Evolutionary conservation across 2,329 filamentous ascomycete genomes (phyloP).

Genomic region (Phialophora expanda): DNA sequence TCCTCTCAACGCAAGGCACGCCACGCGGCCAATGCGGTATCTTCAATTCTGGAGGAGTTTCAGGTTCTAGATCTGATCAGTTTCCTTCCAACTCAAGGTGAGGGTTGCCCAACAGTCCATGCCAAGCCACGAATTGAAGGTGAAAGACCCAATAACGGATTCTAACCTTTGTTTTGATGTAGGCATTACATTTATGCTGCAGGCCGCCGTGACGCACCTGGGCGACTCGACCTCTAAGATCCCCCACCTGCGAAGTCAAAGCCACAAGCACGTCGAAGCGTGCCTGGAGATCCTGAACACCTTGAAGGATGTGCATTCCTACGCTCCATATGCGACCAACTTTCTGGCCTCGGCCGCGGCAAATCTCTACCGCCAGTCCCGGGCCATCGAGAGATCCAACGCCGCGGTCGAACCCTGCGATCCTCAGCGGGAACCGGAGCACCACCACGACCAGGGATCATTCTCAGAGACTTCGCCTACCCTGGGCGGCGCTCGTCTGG

Average conservation of each 20-base stretch:
- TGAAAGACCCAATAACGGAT: slow-evolving; percentile 3
- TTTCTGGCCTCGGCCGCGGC: slow-evolving; percentile 16
- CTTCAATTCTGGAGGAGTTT: slow-evolving; percentile 18
- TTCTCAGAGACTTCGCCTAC: too few relatives aligned
- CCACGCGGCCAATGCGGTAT: slow-evolving; percentile 17
- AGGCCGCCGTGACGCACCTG: slow-evolving; percentile 1
- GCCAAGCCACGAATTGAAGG: background rate
- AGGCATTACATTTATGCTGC: slow-evolving; percentile 5
- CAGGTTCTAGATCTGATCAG: slow-evolving; percentile 19
- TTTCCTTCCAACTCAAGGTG: slow-evolving; percentile 19
- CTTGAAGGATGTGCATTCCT: slow-evolving; percentile 20
- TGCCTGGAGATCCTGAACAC: slow-evolving; percentile 14
- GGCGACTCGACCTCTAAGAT: slow-evolving; percentile 14
- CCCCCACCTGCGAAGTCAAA: slow-evolving; percentile 1
- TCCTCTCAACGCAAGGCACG: slow-evolving; percentile 22
- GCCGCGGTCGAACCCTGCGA: too few relatives aligned
- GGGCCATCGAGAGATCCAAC: background rate
- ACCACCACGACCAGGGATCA: too few relatives aligned
- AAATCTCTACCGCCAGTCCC: slow-evolving; percentile 17
- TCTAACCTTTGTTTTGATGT: slow-evolving; percentile 5
- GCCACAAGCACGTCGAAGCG: slow-evolving; percentile 12
- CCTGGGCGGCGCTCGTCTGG: too few relatives aligned
- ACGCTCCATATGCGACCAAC: slow-evolving; percentile 14
- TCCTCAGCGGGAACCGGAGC: too few relatives aligned
- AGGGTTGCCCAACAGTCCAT: too few relatives aligned